Evolutionary conservation across 371 early-diverging fungal species (phyloP), one percentile per base, ranked within the genome.

Genomic region (Circinella minor): DNA sequence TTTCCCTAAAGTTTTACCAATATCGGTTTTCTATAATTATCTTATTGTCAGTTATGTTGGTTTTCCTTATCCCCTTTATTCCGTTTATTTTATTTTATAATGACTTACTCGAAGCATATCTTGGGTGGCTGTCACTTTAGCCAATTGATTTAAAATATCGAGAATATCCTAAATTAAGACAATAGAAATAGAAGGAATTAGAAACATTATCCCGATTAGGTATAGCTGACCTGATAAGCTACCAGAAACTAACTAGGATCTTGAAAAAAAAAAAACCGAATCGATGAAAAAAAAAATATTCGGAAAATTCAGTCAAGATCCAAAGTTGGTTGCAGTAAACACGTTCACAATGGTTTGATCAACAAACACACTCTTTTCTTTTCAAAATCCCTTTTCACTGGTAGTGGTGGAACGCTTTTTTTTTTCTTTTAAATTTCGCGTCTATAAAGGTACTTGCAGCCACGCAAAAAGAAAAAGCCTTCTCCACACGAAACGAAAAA

Each of bases 1-100:
- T 65, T 89, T 88, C 65, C 90, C 92, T 18, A 95, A 86, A 49
- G 86, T 85, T 67, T 92, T 78, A 13, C 96, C 96, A 67, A 94
- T 89, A 18, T 89, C 90, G 0, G 96, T 93, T 73, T 86, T 85
- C 90, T 90, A 48, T 48, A 38, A 20, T 20, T 37, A 3, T 10
- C 34, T 34, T 39, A 36, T 11, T 4, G 17, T 20, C 55, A 37
- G 18, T 4, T 57, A 38, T n/a, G 8, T 11, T 43, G n/a, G 13
- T 18, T 10, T 27, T 39, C 14, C 14, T n/a, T 51, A n/a, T 15
- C 15, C 15, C 51, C 8, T 15, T 51, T 51, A 0, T 13, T 14
- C 15, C 8, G 8, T 14, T 51, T n/a, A 8, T 51, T 8, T 51
- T 15, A 49, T 38, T 34, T 36, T 65, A 5, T 4, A 17, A 37